These are phyloP conservation scores for Orbilia oligospora DNA, from an alignment of 2,329 filamentous ascomycete genomes.

Conservation along the genomic window DNA sequence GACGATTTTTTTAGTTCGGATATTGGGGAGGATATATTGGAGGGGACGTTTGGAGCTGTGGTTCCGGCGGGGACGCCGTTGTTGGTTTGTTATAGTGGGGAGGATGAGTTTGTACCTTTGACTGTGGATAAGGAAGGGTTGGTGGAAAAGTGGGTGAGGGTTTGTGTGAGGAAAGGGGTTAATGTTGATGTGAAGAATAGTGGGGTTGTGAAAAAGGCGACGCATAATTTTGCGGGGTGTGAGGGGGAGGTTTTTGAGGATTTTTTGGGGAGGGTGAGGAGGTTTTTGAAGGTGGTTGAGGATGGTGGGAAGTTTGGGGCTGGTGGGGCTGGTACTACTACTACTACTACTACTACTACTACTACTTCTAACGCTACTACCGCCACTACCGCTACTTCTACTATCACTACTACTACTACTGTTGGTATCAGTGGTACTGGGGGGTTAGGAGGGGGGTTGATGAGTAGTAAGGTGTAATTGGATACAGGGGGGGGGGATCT, in stretches of 20 bases:
- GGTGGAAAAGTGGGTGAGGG: slow-evolving; percentile 72
- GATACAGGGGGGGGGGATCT: too few species aligned
- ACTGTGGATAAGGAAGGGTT: slow-evolving; percentile 73
- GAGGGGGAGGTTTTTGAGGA: slow-evolving; percentile 69
- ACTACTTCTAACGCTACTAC: too few species aligned
- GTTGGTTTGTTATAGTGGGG: slow-evolving; percentile 76
- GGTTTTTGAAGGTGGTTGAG: slow-evolving; percentile 68
- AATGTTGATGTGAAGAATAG: slow-evolving; percentile 70
- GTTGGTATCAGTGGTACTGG: not conserved
- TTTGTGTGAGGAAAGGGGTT: slow-evolving; percentile 68
- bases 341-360: not conserved
- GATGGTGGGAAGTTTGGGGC: not conserved
- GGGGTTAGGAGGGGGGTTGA: not conserved
- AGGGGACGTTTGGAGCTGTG: slow-evolving; percentile 77
- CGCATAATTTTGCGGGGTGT: slow-evolving; percentile 71
- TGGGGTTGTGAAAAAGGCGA: slow-evolving; percentile 70
- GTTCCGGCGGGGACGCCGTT: slow-evolving; percentile 71
- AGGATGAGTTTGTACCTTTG: slow-evolving; percentile 77
- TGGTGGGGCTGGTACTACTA: not conserved
- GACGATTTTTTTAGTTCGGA: slow-evolving; percentile 93
- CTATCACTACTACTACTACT: not conserved
- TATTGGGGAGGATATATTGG: slow-evolving; percentile 73
- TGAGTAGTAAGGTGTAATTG: not conserved
- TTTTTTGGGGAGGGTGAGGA: slow-evolving; percentile 70
- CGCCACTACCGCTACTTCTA: not conserved